phyloP scores from a whole-genome alignment of 2,329 filamentous ascomycete species.

The Hypocreales sp. region DNA sequence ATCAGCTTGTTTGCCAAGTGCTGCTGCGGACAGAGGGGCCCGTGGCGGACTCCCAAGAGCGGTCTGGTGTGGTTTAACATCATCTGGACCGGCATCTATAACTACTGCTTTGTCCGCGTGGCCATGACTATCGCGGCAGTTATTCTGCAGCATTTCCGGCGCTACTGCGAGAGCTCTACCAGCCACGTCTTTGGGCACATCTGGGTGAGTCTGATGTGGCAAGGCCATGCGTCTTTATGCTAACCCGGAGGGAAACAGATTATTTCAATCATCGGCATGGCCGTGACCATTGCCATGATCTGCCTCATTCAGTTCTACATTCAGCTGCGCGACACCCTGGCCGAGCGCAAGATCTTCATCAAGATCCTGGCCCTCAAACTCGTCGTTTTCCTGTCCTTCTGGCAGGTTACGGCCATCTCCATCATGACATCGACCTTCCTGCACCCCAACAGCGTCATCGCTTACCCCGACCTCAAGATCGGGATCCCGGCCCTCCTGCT shows the following conservation, averaged over 20 bases:
- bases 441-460: constrained; percentile 42
- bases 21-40: constrained; percentile 52
- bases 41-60: constrained; percentile 58
- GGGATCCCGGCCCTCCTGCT: constrained; percentile 66
- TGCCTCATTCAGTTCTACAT: constrained; percentile 78
- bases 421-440: constrained; percentile 42
- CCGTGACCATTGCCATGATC: constrained; percentile 76
- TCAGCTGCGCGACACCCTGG: constrained; percentile 54
- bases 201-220: too few relatives aligned
- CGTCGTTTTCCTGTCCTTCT: constrained; percentile 83
- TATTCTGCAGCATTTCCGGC: constrained; percentile 48
- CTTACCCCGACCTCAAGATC: constrained; percentile 63
- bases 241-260: too few relatives aligned
- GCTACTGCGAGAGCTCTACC: constrained; percentile 67
- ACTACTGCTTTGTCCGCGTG: constrained; percentile 72
- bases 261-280: constrained; percentile 51
- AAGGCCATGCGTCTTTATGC: too few relatives aligned
- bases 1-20: constrained; percentile 55
- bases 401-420: constrained; percentile 49
- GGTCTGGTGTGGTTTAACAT: constrained; percentile 87
- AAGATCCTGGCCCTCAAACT: constrained; percentile 81
- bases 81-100: constrained; percentile 68
- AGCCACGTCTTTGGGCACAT: constrained; percentile 69
- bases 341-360: constrained; percentile 55
- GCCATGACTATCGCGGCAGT: constrained; percentile 68